phyloP scores from a whole-genome alignment of 2,329 filamentous ascomycete genomes.

The Simplicillium sp. region DNA sequence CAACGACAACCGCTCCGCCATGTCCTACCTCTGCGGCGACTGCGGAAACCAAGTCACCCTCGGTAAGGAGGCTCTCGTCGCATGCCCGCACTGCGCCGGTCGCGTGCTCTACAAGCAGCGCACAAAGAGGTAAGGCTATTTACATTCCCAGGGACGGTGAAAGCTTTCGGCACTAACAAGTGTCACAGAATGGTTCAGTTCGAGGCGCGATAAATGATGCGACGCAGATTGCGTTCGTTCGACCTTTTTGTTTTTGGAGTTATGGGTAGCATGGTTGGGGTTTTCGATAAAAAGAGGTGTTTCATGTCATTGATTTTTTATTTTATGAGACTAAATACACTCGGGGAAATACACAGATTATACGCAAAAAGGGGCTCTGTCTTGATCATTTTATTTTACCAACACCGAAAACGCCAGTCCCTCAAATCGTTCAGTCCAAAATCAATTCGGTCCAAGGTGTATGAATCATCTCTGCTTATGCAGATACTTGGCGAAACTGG shows the following conservation, averaged over 20 bases:
- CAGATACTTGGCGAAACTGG: constrained; percentile 54
- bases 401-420: constrained; percentile 12
- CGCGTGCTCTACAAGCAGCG: constrained; percentile 95
- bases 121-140: constrained; percentile 72
- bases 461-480: constrained; percentile 24
- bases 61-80: constrained; percentile 38
- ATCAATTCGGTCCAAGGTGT: constrained; percentile 1
- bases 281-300: constrained; percentile 1
- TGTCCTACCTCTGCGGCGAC: constrained; percentile 33
- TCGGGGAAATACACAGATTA: neutral
- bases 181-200: constrained; percentile 86
- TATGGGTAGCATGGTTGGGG: constrained; percentile 1
- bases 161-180: too few relatives aligned
- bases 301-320: neutral
- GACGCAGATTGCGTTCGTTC: neutral
- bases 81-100: constrained; percentile 62
- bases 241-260: neutral
- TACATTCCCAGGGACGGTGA: constrained; percentile 1
- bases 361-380: neutral
- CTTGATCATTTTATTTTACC: neutral
- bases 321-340: neutral
- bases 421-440: constrained; percentile 4
- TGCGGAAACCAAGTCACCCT: constrained; percentile 31
- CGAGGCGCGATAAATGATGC: constrained; percentile 61
- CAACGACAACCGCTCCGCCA: constrained; percentile 25